phyloP scores from a whole-genome alignment of 257 asterid genomes.

The Voacanga thouarsii region DNA sequence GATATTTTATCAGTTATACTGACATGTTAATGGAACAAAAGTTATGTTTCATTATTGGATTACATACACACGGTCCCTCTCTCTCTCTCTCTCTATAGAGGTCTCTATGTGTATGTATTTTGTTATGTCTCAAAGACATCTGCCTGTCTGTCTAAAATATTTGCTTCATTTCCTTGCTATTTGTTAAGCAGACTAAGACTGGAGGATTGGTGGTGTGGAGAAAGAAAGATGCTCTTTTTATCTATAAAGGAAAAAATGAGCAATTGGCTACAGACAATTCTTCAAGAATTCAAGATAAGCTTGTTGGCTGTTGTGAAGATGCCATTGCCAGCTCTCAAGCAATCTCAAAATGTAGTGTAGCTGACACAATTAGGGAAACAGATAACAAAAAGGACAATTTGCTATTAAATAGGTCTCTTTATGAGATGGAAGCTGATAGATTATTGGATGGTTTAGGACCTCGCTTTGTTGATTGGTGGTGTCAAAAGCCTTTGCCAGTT shows the following conservation, averaged over 20 bases:
- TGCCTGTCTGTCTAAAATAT: constrained; percentile 1
- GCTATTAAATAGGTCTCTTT: constrained; percentile 44
- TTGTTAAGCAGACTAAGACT: constrained; percentile 60
- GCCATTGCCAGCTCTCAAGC: constrained; percentile 19
- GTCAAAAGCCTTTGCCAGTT: constrained; percentile 85
- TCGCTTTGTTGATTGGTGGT: constrained; percentile 96
- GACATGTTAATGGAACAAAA: too few relatives aligned
- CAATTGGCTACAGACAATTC: constrained; percentile 18
- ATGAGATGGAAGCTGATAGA: constrained; percentile 79
- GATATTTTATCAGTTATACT: neutral
- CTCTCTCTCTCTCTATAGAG: neutral
- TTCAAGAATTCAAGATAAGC: constrained; percentile 19
- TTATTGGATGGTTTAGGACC: constrained; percentile 89
- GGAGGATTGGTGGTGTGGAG: constrained; percentile 80
- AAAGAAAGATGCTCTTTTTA: constrained; percentile 66
- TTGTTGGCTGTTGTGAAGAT: constrained; percentile 19
- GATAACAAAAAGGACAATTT: constrained; percentile 35
- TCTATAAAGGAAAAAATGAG: constrained; percentile 65
- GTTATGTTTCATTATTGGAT: too few relatives aligned
- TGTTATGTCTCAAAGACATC: neutral
- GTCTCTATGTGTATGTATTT: neutral
- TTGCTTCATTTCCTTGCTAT: constrained; percentile 9
- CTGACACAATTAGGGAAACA: constrained; percentile 26
- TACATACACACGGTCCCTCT: too few relatives aligned
- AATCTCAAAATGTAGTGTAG: constrained; percentile 28